These are phyloP conservation scores for Medicago lupulina DNA, from an alignment of 306 rosid genomes.

Conservation along the genomic window DNA sequence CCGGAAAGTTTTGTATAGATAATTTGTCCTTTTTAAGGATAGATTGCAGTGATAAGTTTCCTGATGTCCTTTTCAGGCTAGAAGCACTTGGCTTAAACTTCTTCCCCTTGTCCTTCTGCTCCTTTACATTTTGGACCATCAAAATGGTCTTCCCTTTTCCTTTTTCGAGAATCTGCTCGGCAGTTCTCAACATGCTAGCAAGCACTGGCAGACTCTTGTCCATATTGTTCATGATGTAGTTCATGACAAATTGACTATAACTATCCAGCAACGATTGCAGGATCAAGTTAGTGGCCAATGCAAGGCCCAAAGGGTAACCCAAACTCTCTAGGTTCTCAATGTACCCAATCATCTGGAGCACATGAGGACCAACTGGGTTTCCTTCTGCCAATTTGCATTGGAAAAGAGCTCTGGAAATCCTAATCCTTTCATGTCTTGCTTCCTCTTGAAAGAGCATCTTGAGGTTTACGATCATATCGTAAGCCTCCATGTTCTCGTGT, in stretches of 20 bases:
- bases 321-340: neutral
- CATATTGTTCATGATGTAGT: neutral
- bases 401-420: neutral
- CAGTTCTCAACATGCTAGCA: conserved; percentile 4
- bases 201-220: neutral
- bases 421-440: neutral
- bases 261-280: neutral
- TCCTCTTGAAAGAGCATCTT: neutral
- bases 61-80: neutral
- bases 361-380: neutral
- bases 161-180: neutral
- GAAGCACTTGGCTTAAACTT: neutral
- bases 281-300: neutral
- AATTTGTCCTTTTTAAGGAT: too few relatives aligned
- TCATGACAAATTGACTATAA: neutral
- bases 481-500: neutral
- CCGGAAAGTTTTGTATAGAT: neutral
- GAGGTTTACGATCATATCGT: neutral
- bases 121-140: neutral
- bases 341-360: neutral
- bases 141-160: neutral
- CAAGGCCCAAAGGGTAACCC: neutral
- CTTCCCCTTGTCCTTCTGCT: neutral
- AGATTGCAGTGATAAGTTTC: too few relatives aligned
- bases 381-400: neutral